Evolutionary conservation across 2,329 filamentous ascomycete genomes (phyloP), one percentile per base, ranked within the genome.

Genomic region (Cladophialophora exuberans): DNA sequence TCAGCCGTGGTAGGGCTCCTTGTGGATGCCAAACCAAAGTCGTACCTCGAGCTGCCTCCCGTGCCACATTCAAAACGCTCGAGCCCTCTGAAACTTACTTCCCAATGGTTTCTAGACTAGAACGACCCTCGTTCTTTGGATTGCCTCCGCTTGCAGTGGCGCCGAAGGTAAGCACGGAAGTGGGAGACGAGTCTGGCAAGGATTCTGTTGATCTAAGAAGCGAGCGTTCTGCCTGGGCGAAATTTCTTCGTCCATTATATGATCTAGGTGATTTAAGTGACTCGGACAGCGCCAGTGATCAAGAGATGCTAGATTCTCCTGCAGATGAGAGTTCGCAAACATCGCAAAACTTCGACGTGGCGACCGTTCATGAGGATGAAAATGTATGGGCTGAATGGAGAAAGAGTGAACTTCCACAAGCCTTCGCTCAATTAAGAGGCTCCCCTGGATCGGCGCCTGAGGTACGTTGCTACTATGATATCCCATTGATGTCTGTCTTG

Each of bases 91-190:
- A 56, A 25, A 11, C 15, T 13, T 61, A 61, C 28, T 61, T 54
- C 22, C 52, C 59, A 3, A 48, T 60, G 36, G 59, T 61, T 3
- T 52, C 49, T 3, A 50, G 59, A 35, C 18, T 28, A 13, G 48
- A 46, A 15, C 13, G 26, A 3, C 50, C 26, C 3, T 53, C 59
- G 6, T 61, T 61, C 38, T 51, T 45, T 45, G 59, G 56, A 11
- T 17, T 36, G 17, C 48, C 59, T 6, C 56, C 52, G 3, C 9
- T 23, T 4, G 35, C 35, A 20, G 9, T 39, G 35, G 22, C 18
- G 17, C 35, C 35, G 18, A 39, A 20, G 22, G 35, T 10, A 39
- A 3, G 1, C 15, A 39, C 2, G 13, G 31, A 35, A 3, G 31
- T 13, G 11, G 13, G 11, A 35, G 10, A 4, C 13, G 3, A 35